Evolutionary conservation across 1,284 basidiomycete genomes (phyloP), one percentile per base, ranked within the genome.

Genomic region (Apiotrichum siamense): DNA sequence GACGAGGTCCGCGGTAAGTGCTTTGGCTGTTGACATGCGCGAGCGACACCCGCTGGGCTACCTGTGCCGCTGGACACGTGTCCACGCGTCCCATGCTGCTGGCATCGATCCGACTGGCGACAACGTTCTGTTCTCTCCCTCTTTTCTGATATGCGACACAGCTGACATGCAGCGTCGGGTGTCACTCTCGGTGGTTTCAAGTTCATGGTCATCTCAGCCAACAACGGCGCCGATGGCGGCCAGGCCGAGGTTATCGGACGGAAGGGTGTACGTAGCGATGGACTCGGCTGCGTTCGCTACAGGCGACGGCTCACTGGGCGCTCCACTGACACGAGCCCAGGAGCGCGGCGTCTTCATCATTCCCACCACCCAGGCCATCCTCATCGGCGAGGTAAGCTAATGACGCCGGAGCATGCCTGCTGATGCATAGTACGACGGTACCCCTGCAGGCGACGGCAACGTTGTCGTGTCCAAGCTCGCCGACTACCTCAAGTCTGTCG

Each of bases 321-420:
- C 15, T 20, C 24, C 21, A 36, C 38, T 52, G 46, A 59, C 47
- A 21, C n/a, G n/a, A n/a, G n/a, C 3, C 9, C 67, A 94, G 90
- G 81, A 80, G 25, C 83, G 89, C 70, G 94, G 93, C 2, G 80
- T 80, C 52, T 77, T 91, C 55, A 68, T 93, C 57, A 85, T 90
- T 53, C 89, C 90, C 79, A 97, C 92, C 24, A 87, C 81, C 62
- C 88, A 91, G 69, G 90, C 89, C 4, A 79, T 96, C 56, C 79
- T 97, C 52, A 83, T 97, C 23, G 81, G 84, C 13, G 83, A 85
- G 64, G 71, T 73, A 44, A 49, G 68, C 61, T n/a, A 15, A 23
- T 23, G 2, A 23, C 29, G 20, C 12, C 18, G 17, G 31, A 20
- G 20, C 18, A 11, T 4, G n/a, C n/a, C n/a, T 7, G 25, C 11